phyloP scores from a whole-genome alignment of 208 protist genomes.

The Angomonas deanei region DNA sequence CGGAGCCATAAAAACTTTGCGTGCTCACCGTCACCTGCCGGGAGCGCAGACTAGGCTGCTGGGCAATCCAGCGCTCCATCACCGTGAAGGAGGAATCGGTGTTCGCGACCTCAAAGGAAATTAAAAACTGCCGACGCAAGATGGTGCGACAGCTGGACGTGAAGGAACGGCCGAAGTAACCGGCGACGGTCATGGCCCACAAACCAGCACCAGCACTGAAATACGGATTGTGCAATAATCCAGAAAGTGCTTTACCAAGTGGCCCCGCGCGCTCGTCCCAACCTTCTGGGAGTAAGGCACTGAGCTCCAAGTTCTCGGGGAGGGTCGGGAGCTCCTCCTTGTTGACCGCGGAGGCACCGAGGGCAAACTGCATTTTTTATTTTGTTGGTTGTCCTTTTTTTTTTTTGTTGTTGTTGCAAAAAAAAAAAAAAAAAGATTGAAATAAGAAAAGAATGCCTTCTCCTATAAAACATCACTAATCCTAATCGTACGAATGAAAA shows the following conservation, averaged over 20 bases:
- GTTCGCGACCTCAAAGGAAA: conserved; percentile 87
- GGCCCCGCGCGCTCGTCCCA: conserved; percentile 47
- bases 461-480: too few relatives aligned
- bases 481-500: too few relatives aligned
- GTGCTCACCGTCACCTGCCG: conserved; percentile 80
- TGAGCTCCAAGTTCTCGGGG: conserved; percentile 28
- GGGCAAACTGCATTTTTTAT: too few relatives aligned
- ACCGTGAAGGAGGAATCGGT: conserved; percentile 69
- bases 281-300: conserved; percentile 40
- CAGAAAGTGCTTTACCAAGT: conserved; percentile 26
- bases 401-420: not conserved
- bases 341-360: not conserved
- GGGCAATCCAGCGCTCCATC: conserved; percentile 82
- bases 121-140: conserved; percentile 56
- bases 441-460: conserved; percentile 14
- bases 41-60: conserved; percentile 51
- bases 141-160: conserved; percentile 7
- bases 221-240: conserved; percentile 74
- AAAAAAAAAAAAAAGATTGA: not conserved
- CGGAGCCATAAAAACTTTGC: conserved; percentile 27
- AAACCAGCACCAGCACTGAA: conserved; percentile 85
- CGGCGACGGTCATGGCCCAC: conserved; percentile 73
- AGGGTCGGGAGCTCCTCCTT: not conserved
- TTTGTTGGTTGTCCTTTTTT: too few relatives aligned
- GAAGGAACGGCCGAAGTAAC: conserved; percentile 25